Evolutionary conservation across 352 stramenopile genomes (phyloP).

Genomic region (Pythium folliculosum): DNA sequence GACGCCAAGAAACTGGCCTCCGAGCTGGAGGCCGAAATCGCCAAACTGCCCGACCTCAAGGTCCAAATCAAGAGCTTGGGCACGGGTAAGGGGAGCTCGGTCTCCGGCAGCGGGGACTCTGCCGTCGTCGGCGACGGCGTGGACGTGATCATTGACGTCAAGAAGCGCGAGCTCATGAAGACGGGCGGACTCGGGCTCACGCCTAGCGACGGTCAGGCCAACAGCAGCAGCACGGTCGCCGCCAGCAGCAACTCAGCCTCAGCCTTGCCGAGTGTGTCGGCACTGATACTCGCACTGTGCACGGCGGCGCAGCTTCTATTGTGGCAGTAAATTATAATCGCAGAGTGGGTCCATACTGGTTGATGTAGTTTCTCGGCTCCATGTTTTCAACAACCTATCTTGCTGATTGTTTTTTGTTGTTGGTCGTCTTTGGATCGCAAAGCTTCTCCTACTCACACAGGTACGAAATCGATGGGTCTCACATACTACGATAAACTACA

Average conservation of each 20-base stretch:
- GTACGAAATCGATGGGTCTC: background rate
- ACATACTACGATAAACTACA: conserved; percentile 30
- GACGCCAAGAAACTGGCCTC: conserved; percentile 25
- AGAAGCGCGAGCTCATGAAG: conserved; percentile 48
- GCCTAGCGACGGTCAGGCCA: conserved; percentile 1
- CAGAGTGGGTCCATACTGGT: background rate
- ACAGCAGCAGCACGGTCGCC: conserved; percentile 8
- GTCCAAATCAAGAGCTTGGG: conserved; percentile 32
- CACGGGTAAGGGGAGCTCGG: background rate
- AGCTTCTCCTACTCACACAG: background rate
- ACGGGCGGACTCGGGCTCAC: conserved; percentile 9
- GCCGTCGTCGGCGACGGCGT: conserved; percentile 16
- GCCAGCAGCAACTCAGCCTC: conserved; percentile 11
- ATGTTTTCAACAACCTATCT: background rate
- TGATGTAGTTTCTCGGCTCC: background rate
- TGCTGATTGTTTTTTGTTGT: conserved; percentile 1
- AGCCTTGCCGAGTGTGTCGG: background rate
- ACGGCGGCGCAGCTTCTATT: conserved; percentile 12
- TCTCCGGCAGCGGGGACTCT: background rate
- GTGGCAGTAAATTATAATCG: conserved; percentile 15
- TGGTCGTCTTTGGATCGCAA: background rate
- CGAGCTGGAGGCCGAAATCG: conserved; percentile 31
- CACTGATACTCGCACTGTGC: conserved; percentile 12
- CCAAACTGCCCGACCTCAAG: conserved; percentile 35
- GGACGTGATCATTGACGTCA: conserved; percentile 48